These are phyloP conservation scores for Umbilicus rupestris DNA, from an alignment of 164 flowering plant genomes.

Conservation along the genomic window DNA sequence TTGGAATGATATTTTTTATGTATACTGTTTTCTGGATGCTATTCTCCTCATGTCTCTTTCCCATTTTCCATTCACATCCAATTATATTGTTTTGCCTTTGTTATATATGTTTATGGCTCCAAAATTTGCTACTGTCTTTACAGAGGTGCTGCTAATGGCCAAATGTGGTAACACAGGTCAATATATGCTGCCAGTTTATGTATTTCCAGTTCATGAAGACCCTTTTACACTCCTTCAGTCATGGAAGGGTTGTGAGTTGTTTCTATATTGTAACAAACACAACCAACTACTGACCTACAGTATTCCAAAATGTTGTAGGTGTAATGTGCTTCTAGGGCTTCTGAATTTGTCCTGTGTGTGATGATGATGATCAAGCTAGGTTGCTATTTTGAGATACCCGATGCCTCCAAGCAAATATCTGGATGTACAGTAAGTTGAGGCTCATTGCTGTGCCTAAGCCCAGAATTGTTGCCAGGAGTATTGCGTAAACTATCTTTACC, in stretches of 20 bases:
- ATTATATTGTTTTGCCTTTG: too few relatives aligned
- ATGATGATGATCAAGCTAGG: slow-evolving; percentile 22
- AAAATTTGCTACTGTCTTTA: too few relatives aligned
- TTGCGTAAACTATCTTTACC: slow-evolving; percentile 34
- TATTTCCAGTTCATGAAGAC: neutral
- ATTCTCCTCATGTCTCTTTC: too few relatives aligned
- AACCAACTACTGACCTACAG: neutral
- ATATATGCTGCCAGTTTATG: neutral
- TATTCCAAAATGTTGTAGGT: neutral
- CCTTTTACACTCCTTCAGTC: neutral
- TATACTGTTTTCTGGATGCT: too few relatives aligned
- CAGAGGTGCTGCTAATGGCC: too few relatives aligned
- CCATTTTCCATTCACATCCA: too few relatives aligned
- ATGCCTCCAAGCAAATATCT: slow-evolving; percentile 28
- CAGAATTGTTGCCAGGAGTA: slow-evolving; percentile 35
- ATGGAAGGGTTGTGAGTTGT: neutral
- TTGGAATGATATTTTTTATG: too few relatives aligned
- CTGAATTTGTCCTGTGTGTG: neutral
- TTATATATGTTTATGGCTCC: too few relatives aligned
- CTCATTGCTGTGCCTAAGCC: slow-evolving; percentile 48
- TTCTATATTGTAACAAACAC: neutral
- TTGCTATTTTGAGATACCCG: slow-evolving; percentile 21
- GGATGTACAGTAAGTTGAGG: slow-evolving; percentile 40
- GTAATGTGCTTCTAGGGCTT: neutral
- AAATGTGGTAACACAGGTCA: too few relatives aligned